Evolutionary conservation across 805 yeast genomes (phyloP), one percentile per base, ranked within the genome.

Genomic region (Lipomyces lipofer): DNA sequence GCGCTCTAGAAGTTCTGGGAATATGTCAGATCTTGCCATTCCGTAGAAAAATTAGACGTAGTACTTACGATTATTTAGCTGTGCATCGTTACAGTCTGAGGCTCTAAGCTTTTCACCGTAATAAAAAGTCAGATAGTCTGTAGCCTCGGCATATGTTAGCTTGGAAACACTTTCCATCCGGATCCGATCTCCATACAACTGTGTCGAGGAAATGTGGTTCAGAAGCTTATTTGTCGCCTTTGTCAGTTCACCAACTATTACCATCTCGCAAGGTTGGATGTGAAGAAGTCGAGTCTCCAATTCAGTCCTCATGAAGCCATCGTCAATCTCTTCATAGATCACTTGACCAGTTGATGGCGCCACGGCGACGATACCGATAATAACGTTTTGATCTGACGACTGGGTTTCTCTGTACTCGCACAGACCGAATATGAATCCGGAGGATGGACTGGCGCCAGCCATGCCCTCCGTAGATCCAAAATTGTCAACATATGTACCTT

Each of bases 401-500:
- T 22, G 36, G 8, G 28, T 8, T 17, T 36, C 40, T n/a, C n/a
- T n/a, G n/a, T n/a, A n/a, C 46, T 60, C 62, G 35, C 47, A 22
- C 13, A 64, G 29, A 24, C 62, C 47, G 33, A 64, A 39, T 4
- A 64, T 51, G 32, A 49, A 64, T 13, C 56, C 52, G 7, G 48
- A 33, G 24, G 52, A 12, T 8, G 43, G 24, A 19, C 32, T 28
- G 8, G 54, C 17, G 19, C 45, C 47, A n/a, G 52, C 43, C 50
- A 33, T 64, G 50, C 21, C 64, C 17, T 7, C 62, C 17, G 42
- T 64, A 30, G 54, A 62, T 9, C 66, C 72, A 47, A 78, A 79
- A 52, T 79, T 84, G 49, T 84, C 91, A 60, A 88, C 79, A 70
- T 85, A 88, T 0, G 98, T 91, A 0, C 95, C 96, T 48, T 79